Conservation (phyloP, 257 asterid species). For the Oldenlandia corymbosa region DNA sequence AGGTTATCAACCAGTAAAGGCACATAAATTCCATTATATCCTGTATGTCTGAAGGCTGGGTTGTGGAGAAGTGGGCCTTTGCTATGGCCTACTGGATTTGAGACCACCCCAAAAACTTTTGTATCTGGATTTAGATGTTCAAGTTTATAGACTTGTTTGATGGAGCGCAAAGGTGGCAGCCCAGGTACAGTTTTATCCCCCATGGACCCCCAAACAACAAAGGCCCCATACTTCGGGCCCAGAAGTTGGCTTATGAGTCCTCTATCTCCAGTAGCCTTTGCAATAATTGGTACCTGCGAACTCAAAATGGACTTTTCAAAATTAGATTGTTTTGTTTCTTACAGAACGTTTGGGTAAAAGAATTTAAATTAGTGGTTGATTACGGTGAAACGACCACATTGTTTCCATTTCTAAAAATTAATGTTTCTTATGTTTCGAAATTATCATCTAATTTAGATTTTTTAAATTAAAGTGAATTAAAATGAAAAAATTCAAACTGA, state of each 20-base stretch:
- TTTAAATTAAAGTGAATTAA: no score
- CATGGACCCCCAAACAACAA: slow-evolving; percentile 39
- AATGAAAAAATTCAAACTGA: no score
- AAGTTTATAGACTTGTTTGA: slow-evolving; percentile 48
- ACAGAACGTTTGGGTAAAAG: no score
- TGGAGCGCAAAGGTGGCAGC: slow-evolving; percentile 49
- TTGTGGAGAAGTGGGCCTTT: slow-evolving; percentile 73
- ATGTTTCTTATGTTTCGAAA: no score
- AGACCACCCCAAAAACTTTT: slow-evolving; percentile 51
- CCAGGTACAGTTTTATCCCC: slow-evolving; percentile 42
- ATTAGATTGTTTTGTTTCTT: no score
- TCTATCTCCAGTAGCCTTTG: slow-evolving; percentile 55
- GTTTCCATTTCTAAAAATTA: no score
- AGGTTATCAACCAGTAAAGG: slow-evolving; percentile 60
- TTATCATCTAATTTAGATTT: no score
- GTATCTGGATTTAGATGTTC: slow-evolving; percentile 48
- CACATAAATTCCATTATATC: slow-evolving; percentile 61
- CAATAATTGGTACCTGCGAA: slow-evolving; percentile 49
- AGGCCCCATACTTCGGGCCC: slow-evolving; percentile 71
- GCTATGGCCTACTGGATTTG: slow-evolving; percentile 66
- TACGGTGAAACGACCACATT: no score
- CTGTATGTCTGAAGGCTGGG: slow-evolving; percentile 52
- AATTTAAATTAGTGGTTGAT: no score
- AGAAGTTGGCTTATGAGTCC: slow-evolving; percentile 66
- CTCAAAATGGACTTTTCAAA: no score